Percentiles rank a stretch among this genome's conserved stretches.
Evolutionary conservation across 495 filamentous ascomycete species (phyloP).

Genomic region (Stereocaulon alpinum): DNA sequence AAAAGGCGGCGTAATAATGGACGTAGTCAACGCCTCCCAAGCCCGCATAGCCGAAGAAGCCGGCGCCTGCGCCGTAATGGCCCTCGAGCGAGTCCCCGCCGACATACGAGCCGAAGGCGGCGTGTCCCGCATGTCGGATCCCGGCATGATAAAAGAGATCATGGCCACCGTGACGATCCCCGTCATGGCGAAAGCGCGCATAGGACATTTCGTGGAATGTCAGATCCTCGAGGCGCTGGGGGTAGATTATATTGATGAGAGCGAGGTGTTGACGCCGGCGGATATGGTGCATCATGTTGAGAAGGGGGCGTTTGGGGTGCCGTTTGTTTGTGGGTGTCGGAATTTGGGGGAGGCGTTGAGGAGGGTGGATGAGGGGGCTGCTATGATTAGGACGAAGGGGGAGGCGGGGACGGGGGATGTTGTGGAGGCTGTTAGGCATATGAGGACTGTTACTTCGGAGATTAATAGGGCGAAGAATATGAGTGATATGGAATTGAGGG

Average conservation of each 20-base stretch:
- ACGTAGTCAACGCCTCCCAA: conserved; percentile 90
- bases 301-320: conserved; percentile 71
- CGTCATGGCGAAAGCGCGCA: conserved; percentile 98
- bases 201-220: conserved; percentile 96
- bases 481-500: conserved; percentile 63
- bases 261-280: conserved; percentile 91
- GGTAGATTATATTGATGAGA: conserved; percentile 97
- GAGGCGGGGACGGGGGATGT: conserved; percentile 98
- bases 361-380: conserved; percentile 85
- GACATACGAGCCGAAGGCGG: conserved; percentile 90
- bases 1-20: conserved; percentile 99
- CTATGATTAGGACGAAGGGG: conserved; percentile 98
- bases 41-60: conserved; percentile 96
- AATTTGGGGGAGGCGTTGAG: conserved; percentile 91
- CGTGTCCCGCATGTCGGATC: conserved; percentile 96
- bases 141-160: conserved; percentile 89
- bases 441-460: conserved; percentile 77
- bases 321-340: conserved; percentile 95
- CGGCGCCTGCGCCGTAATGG: conserved; percentile 95
- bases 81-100: conserved; percentile 91
- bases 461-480: conserved; percentile 65
- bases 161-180: conserved; percentile 96
- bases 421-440: conserved; percentile 92
- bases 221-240: conserved; percentile 93
- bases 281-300: conserved; percentile 85